Evolutionary conservation across 2,329 filamentous ascomycete genomes (phyloP), one percentile per base, ranked within the genome.

Genomic region (Colletotrichum endophyticum): DNA sequence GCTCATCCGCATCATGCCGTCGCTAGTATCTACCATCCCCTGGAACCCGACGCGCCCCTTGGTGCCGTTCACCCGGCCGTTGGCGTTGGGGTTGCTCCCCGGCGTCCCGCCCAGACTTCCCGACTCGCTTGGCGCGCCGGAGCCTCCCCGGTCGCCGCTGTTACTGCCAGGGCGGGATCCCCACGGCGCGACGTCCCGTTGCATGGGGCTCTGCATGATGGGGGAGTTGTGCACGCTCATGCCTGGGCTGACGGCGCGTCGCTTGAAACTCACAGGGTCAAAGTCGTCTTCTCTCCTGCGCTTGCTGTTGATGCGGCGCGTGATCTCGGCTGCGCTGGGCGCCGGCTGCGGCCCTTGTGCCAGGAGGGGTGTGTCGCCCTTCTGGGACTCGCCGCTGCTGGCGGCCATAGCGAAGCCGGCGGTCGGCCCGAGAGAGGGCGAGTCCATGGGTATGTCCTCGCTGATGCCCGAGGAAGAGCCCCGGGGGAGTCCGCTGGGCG

Each of bases 1-100:
- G 84, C 95, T 98, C 95, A 99, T 97, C 81, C 96, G 96, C 94
- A 98, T 98, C 79, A 98, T 89, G 3, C 96, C 95, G 84, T 98
- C 96, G 83, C 95, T 95, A n/a, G 96, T 96, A 85, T 98, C 96
- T 22, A 92, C 94, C 96, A 99, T 98, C 2, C 96, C 95, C 85
- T 98, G 96, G 79, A 98, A 90, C 11, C 95, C 95, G 16, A 98
- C 89, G 39, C 95, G 85, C 78, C 88, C 93, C 83, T 89, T 91
- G 80, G 89, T 87, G 67, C 87, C 80, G 79, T 88, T 87, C 80
- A 87, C 84, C 13, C 90, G 88, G 73, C 89, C 90, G 73, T 75
- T 81, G 78, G 61, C 79, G 74, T 81, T 79, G 30, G 83, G 75
- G 68, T 80, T 76, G 66, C 78, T 80, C 62, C 84, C 84, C 70